Percentiles rank a stretch among this genome's conserved stretches.
Evolutionary conservation across 805 yeast species (phyloP).

Genomic region (Kluyveromyces wickerhamii): DNA sequence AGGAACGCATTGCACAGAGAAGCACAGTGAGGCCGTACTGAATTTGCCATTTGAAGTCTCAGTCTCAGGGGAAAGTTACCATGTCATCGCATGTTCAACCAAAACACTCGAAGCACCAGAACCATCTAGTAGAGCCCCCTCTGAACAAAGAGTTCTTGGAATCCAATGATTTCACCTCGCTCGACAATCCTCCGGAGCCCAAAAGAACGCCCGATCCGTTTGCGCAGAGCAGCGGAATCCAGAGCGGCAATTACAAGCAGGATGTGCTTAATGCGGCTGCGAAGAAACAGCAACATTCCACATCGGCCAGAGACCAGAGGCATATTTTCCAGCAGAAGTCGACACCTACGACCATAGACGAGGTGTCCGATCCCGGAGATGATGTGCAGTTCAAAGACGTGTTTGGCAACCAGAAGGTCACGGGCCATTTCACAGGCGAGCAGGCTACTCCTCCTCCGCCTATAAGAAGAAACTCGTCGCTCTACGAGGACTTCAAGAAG

Average conservation of each 20-base stretch:
- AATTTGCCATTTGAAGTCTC: too few species aligned
- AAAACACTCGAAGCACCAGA: too few species aligned
- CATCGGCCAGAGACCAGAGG: neutral
- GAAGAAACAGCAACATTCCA: neutral
- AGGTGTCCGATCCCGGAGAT: slow-evolving; percentile 1
- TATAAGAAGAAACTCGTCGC: slow-evolving; percentile 19
- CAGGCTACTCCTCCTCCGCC: slow-evolving; percentile 7
- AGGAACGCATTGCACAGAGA: too few species aligned
- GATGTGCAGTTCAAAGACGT: neutral
- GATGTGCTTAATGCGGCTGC: neutral
- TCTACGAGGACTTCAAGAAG: slow-evolving; percentile 28
- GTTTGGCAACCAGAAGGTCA: neutral
- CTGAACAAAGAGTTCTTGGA: slow-evolving; percentile 4
- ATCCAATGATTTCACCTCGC: slow-evolving; percentile 15
- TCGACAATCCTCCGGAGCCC: slow-evolving; percentile 20
- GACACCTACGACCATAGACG: neutral
- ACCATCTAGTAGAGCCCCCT: too few species aligned
- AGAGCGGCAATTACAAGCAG: neutral
- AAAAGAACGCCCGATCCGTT: slow-evolving; percentile 12
- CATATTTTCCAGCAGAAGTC: slow-evolving; percentile 5
- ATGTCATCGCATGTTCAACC: too few species aligned
- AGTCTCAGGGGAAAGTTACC: too few species aligned
- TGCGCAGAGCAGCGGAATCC: slow-evolving; percentile 1
- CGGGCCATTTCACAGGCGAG: neutral
- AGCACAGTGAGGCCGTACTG: too few species aligned